phyloP scores from a whole-genome alignment of 2,329 filamentous ascomycete genomes.

The Helotiales sp. region DNA sequence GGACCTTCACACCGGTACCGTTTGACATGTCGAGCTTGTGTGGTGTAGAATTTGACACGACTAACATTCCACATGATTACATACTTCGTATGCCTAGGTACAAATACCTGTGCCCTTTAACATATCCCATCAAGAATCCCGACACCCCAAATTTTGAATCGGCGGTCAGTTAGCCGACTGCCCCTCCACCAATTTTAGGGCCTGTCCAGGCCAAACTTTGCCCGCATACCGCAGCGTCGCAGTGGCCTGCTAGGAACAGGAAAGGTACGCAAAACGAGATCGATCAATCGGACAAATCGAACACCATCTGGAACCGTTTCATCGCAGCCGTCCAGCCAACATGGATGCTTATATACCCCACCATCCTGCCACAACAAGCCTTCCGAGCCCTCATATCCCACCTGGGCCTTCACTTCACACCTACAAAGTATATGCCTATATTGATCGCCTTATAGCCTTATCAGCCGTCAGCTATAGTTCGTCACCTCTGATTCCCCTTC shows the following conservation, averaged over 20 bases:
- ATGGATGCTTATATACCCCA: neutral
- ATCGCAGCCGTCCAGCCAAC: neutral
- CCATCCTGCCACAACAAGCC: neutral
- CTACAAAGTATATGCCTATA: slow-evolving; percentile 1
- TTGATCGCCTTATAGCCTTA: neutral
- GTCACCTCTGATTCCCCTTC: neutral
- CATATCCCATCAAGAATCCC: neutral
- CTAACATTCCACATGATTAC: neutral
- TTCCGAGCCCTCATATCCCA: neutral
- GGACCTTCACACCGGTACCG: neutral
- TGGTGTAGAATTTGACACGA: neutral
- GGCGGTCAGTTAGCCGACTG: neutral
- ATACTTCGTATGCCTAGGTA: neutral
- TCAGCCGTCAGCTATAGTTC: slow-evolving; percentile 7
- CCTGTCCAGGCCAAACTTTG: neutral
- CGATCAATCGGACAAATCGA: neutral
- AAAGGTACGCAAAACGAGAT: slow-evolving; percentile 13
- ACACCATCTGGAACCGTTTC: slow-evolving; percentile 7
- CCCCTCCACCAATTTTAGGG: too few relatives aligned
- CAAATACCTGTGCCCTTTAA: too few relatives aligned
- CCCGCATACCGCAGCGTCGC: slow-evolving; percentile 1
- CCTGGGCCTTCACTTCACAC: neutral
- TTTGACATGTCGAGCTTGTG: neutral
- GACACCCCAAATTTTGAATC: neutral
- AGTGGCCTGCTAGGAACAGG: slow-evolving; percentile 22